phyloP scores from a whole-genome alignment of 805 yeast species.

The Isabelozyma rhagii region DNA sequence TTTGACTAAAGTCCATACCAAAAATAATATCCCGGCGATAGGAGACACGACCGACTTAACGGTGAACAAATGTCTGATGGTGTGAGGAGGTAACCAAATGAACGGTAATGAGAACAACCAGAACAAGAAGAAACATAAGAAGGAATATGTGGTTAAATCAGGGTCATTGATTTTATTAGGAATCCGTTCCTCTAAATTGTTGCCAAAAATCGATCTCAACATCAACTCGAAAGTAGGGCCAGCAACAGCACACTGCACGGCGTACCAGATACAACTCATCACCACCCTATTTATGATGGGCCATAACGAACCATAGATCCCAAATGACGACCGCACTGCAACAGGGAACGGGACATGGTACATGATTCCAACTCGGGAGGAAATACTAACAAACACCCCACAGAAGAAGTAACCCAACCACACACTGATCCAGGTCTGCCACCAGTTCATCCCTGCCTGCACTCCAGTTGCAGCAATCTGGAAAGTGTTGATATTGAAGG shows the following conservation, averaged over 20 bases:
- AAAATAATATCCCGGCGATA: slow-evolving; percentile 76
- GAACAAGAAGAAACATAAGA: slow-evolving; percentile 74
- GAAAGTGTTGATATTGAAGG: slow-evolving; percentile 88
- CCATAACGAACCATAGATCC: slow-evolving; percentile 84
- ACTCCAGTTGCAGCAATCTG: slow-evolving; percentile 85
- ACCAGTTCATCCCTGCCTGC: slow-evolving; percentile 72
- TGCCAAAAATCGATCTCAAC: slow-evolving; percentile 73
- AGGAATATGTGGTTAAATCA: slow-evolving; percentile 68
- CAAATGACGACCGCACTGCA: slow-evolving; percentile 76
- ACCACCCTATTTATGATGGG: slow-evolving; percentile 85
- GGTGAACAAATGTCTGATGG: slow-evolving; percentile 79
- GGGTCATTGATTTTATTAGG: slow-evolving; percentile 58
- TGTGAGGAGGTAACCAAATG: slow-evolving; percentile 78
- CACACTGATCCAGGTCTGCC: slow-evolving; percentile 87
- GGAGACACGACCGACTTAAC: slow-evolving; percentile 78
- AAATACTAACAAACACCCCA: slow-evolving; percentile 62
- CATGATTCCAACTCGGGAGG: slow-evolving; percentile 80
- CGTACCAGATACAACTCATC: slow-evolving; percentile 85
- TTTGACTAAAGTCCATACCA: slow-evolving; percentile 80
- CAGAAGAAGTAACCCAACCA: slow-evolving; percentile 82
- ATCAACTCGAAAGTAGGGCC: slow-evolving; percentile 61
- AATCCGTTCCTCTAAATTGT: slow-evolving; percentile 56
- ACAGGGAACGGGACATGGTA: slow-evolving; percentile 88
- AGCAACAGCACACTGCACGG: slow-evolving; percentile 83
- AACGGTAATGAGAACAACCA: slow-evolving; percentile 81